Evolutionary conservation across 192 early-diverging fungal genomes (phyloP).

Genomic region (Coemansia sp.): DNA sequence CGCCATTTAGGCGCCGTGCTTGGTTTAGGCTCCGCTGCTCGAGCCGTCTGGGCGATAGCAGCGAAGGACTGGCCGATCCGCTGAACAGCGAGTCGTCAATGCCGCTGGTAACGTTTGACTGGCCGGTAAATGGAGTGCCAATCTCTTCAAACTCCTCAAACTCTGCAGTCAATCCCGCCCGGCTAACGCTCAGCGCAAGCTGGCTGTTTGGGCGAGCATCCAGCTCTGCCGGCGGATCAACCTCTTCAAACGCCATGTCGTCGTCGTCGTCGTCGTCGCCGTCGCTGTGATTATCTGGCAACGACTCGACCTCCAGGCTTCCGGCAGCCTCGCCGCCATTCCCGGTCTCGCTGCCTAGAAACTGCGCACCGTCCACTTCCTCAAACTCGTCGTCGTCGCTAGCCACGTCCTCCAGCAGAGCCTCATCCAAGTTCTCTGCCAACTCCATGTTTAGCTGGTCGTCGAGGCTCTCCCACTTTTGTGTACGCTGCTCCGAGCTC

Average conservation of each 20-base stretch:
- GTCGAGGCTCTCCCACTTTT: constrained; percentile 13
- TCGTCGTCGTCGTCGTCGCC: constrained; percentile 30
- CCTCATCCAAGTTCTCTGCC: constrained; percentile 18
- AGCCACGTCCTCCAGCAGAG: constrained; percentile 15
- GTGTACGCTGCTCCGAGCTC: not conserved
- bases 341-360: constrained; percentile 3
- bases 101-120: constrained; percentile 4
- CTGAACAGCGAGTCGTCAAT: constrained; percentile 35
- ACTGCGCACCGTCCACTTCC: constrained; percentile 31
- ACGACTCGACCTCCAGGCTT: not conserved
- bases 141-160: constrained; percentile 49
- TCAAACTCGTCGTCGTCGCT: constrained; percentile 52
- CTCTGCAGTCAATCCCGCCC: constrained; percentile 24
- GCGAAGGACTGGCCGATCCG: constrained; percentile 17
- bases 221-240: constrained; percentile 18
- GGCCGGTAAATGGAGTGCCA: constrained; percentile 12
- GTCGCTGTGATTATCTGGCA: constrained; percentile 12
- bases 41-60: not conserved
- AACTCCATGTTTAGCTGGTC: constrained; percentile 32
- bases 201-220: not conserved
- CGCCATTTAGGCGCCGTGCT: not conserved
- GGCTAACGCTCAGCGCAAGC: not conserved
- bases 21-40: not conserved
- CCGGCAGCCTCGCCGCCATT: not conserved
- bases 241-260: constrained; percentile 43